Percentiles rank a stretch among this genome's conserved stretches.
phyloP scores from a whole-genome alignment of 2,329 filamentous ascomycete genomes.

The Trichoderma atroviride region DNA sequence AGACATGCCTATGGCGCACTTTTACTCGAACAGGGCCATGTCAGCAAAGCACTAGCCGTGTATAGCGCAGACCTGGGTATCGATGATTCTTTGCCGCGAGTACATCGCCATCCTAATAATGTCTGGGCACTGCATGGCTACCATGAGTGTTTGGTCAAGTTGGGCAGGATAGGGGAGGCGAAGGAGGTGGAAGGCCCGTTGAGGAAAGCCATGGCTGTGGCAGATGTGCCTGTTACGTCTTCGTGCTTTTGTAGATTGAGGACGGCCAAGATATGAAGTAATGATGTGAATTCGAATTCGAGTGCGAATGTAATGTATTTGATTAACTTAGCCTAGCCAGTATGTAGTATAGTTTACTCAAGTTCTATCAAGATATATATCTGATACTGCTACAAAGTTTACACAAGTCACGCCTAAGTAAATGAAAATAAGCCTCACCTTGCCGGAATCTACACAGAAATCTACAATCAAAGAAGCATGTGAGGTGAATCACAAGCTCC shows the following conservation, averaged over 20 bases:
- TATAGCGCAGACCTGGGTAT: conserved; percentile 66
- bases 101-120: conserved; percentile 70
- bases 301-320: conserved; percentile 8
- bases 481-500: background rate
- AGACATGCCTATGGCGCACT: conserved; percentile 72
- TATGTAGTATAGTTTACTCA: background rate
- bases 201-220: conserved; percentile 53
- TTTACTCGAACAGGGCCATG: conserved; percentile 65
- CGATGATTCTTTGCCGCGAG: conserved; percentile 61
- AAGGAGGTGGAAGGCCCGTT: conserved; percentile 46
- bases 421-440: background rate
- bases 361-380: background rate
- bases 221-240: conserved; percentile 60
- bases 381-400: background rate
- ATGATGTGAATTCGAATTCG: background rate
- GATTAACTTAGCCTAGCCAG: conserved; percentile 5
- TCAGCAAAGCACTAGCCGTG: conserved; percentile 57
- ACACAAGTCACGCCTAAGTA: background rate
- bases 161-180: conserved; percentile 49
- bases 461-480: conserved; percentile 1
- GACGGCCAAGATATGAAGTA: conserved; percentile 30
- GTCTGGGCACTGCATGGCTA: conserved; percentile 76
- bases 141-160: conserved; percentile 65
- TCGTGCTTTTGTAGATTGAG: conserved; percentile 37
- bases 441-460: background rate